A percentile compares a stretch with the other conserved stretches of the same genome.
These are phyloP conservation scores for Chenopodium quinoa DNA, from an alignment of 148 eudicot genomes.

Conservation along the genomic window DNA sequence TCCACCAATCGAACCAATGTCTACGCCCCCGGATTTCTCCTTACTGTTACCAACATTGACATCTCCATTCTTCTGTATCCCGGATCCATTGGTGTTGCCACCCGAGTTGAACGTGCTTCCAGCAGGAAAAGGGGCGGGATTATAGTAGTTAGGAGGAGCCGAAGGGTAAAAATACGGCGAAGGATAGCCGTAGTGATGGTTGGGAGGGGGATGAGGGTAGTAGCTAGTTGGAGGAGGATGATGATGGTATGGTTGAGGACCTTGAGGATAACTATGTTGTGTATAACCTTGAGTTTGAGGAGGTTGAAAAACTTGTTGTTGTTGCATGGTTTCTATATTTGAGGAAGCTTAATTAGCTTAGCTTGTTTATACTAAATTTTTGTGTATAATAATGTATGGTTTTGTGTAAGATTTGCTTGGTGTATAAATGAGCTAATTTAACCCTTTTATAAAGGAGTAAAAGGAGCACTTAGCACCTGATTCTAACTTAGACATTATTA, in stretches of 20 bases:
- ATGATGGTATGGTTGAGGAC: neutral
- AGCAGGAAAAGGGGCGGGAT: neutral
- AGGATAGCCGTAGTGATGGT: neutral
- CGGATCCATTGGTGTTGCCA: slow-evolving; percentile 21
- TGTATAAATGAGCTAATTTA: no score
- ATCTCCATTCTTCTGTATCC: slow-evolving; percentile 17
- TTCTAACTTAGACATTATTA: neutral
- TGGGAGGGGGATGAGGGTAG: neutral
- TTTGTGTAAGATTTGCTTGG: neutral
- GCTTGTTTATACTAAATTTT: no score
- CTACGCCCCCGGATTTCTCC: slow-evolving; percentile 9
- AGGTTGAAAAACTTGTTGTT: neutral
- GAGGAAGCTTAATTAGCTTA: neutral
- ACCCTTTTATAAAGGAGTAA: neutral
- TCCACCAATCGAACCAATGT: slow-evolving; percentile 20
- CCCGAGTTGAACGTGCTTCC: slow-evolving; percentile 6
- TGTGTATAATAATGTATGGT: neutral
- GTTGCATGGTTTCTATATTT: neutral
- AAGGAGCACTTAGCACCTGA: neutral
- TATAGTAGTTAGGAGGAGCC: neutral
- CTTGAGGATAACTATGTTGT: neutral
- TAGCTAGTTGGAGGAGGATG: neutral
- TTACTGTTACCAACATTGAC: slow-evolving; percentile 16
- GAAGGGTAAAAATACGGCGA: neutral
- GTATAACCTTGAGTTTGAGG: neutral